These are phyloP conservation scores for Gonium pectorale DNA, from an alignment of 139 green algal genomes.

Conservation along the genomic window DNA sequence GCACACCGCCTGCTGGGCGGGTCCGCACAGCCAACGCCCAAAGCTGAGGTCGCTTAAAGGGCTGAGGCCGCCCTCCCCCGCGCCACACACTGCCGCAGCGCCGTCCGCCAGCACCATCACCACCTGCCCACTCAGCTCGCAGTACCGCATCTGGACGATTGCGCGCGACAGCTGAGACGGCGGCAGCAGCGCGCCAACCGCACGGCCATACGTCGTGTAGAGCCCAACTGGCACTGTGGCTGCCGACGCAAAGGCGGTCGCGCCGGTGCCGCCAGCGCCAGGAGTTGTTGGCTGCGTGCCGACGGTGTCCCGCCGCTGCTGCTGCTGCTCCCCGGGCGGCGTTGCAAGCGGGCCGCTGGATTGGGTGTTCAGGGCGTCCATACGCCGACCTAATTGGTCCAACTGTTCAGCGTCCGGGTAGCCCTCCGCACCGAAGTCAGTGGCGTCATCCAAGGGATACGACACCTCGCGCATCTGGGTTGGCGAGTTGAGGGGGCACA, in stretches of 20 bases:
- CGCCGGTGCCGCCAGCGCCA: conserved; percentile 4
- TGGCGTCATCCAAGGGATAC: conserved; percentile 29
- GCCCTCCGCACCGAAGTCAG: neutral
- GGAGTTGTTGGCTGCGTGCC: too few species aligned
- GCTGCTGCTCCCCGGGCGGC: neutral
- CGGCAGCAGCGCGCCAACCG: neutral
- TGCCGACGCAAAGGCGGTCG: neutral
- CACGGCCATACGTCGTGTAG: too few species aligned
- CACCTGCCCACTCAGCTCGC: conserved; percentile 46
- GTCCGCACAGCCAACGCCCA: conserved; percentile 48
- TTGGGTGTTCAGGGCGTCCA: too few species aligned
- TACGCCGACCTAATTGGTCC: too few species aligned
- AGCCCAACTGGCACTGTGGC: too few species aligned
- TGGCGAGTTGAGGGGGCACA: too few species aligned
- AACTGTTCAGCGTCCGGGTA: too few species aligned
- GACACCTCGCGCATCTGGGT: conserved; percentile 37
- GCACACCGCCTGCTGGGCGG: conserved; percentile 46
- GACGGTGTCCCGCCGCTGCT: too few species aligned
- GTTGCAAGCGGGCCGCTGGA: neutral
- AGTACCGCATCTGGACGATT: conserved; percentile 53
- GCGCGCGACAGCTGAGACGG: neutral
- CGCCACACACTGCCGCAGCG: conserved; percentile 51
- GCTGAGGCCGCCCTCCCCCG: conserved; percentile 21
- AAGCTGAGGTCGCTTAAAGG: conserved; percentile 23
- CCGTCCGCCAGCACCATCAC: conserved; percentile 60